These are phyloP conservation scores for Pseudoturritis turrita DNA, from an alignment of 345 rosid species.

Conservation along the genomic window DNA sequence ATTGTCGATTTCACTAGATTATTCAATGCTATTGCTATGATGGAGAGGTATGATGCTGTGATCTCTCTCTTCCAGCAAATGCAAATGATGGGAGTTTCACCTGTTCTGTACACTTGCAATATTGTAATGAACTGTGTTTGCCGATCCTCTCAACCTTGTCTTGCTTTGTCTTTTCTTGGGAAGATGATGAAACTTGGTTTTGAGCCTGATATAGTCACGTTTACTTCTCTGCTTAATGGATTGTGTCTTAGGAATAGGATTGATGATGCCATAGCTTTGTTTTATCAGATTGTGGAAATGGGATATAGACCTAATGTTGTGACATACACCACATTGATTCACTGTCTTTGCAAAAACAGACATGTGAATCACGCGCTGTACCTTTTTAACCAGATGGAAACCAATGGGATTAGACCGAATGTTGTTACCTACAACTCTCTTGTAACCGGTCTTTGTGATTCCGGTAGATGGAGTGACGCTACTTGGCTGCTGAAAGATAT, in stretches of 20 bases:
- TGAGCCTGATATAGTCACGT: slow-evolving; percentile 21
- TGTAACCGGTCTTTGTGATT: slow-evolving; percentile 22
- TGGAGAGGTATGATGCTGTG: slow-evolving; percentile 15
- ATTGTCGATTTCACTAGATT: slow-evolving; percentile 6
- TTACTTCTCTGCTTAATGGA: slow-evolving; percentile 16
- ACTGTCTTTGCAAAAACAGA: slow-evolving; percentile 14
- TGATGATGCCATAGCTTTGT: slow-evolving; percentile 20
- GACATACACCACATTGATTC: slow-evolving; percentile 19
- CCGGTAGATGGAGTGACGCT: slow-evolving; percentile 15
- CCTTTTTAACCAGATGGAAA: slow-evolving; percentile 15
- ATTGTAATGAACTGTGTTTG: slow-evolving; percentile 8
- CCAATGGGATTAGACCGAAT: slow-evolving; percentile 11
- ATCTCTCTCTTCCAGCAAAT: slow-evolving; percentile 10
- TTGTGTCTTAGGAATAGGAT: not conserved
- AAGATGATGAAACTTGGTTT: slow-evolving; percentile 24
- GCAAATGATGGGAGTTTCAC: slow-evolving; percentile 8
- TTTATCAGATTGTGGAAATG: not conserved
- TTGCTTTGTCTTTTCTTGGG: slow-evolving; percentile 6
- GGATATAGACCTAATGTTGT: slow-evolving; percentile 22
- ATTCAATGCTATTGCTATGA: not conserved
- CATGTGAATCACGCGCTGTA: slow-evolving; percentile 2
- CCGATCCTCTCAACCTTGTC: not conserved
- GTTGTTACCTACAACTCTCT: slow-evolving; percentile 30
- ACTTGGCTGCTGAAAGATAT: slow-evolving; percentile 7
- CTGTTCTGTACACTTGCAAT: slow-evolving; percentile 20